Evolutionary conservation across 495 filamentous ascomycete species (phyloP), one percentile per base, ranked within the genome.

Genomic region (Penicillium canariense): DNA sequence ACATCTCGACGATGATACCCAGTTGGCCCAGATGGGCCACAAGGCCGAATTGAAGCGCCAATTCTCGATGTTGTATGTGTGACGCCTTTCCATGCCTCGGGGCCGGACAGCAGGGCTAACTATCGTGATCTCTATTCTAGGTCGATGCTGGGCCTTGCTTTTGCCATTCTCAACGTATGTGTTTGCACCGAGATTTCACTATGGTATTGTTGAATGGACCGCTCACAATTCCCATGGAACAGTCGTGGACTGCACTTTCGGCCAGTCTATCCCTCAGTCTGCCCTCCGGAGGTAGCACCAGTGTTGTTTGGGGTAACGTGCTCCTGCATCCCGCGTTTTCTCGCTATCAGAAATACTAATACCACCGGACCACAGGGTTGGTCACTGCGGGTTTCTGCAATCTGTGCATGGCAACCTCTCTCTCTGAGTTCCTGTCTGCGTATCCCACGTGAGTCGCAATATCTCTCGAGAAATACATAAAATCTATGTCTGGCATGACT

Each of bases 391-490:
- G 87, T 52, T 65, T 89, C 25, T 88, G 86, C 66, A 89, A 87
- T 62, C 52, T 88, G n/a, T 87, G 83, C 56, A 80, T 89, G 32
- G 84, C 87, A 15, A 76, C 82, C 1, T 88, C 85, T 6, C 69
- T 91, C 22, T 85, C 87, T 11, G 87, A 91, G 60, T 89, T 90
- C 60, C 69, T 89, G 17, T 84, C 82, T 6, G 87, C 85, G 1
- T 90, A 85, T 63, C 87, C 87, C 36, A 90, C 85, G 68, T 82
- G 61, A 55, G 80, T 67, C 23, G 32, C 28, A 4, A 18, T 4
- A n/a, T 6, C n/a, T 11, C n/a, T n/a, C n/a, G n/a, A n/a, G n/a
- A n/a, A 51, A 14, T 11, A 1, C 20, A 0, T 28, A 4, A 8
- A 5, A 17, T 9, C 5, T 31, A 14, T 20, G 15, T 5, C 20